Percentiles rank a stretch among this genome's conserved stretches.
Conservation (phyloP, 164 flowering plant species). For the Stephania japonica region DNA sequence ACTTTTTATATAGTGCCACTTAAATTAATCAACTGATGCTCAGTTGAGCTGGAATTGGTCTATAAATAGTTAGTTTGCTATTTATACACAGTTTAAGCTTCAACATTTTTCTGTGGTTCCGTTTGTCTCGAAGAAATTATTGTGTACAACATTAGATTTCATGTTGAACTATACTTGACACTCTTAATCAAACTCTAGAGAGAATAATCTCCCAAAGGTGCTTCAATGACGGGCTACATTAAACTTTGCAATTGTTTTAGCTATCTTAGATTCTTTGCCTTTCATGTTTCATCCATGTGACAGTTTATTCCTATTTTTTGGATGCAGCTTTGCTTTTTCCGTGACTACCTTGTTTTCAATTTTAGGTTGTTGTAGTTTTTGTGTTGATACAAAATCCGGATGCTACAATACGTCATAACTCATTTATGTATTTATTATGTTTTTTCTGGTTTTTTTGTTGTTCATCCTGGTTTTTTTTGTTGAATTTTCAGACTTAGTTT, state of each 20-base stretch:
- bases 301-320: background rate
- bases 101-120: background rate
- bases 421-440: too few species aligned
- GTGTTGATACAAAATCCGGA: too few species aligned
- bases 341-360: too few species aligned
- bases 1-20: background rate
- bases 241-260: background rate
- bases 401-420: too few species aligned
- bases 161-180: background rate
- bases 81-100: background rate
- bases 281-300: constrained; percentile 1
- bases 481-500: too few species aligned
- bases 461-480: too few species aligned
- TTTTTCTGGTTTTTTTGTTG: too few species aligned
- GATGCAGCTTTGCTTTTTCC: too few species aligned
- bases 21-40: background rate
- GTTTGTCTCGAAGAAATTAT: background rate
- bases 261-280: constrained; percentile 1
- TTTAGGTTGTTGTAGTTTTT: too few species aligned
- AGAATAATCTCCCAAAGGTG: background rate
- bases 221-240: background rate
- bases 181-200: background rate
- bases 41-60: background rate
- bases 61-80: background rate
- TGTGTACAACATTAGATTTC: background rate